Conservation (phyloP, 2,329 filamentous ascomycete species). For the Aureobasidium vineae region DNA sequence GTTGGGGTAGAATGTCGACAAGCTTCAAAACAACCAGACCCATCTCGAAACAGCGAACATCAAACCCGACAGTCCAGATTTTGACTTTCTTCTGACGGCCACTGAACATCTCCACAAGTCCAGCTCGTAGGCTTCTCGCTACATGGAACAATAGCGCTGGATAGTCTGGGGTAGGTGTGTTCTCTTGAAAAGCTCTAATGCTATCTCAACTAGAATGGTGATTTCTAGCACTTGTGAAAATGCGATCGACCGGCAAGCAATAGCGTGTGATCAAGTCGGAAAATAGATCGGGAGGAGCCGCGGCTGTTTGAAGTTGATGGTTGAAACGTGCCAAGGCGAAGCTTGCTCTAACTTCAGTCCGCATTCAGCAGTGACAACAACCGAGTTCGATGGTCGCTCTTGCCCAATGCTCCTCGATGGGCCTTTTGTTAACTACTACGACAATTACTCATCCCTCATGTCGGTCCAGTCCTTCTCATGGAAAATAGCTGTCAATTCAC, state of each 20-base stretch:
- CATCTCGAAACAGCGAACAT: slow-evolving; percentile 4
- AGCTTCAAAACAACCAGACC: slow-evolving; percentile 2
- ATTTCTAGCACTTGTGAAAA: background rate
- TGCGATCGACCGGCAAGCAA: slow-evolving; percentile 12
- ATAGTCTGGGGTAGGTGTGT: background rate
- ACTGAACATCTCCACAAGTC: background rate
- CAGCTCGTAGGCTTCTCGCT: background rate
- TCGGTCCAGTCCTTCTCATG: background rate
- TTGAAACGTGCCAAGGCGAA: slow-evolving; percentile 18
- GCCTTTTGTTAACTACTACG: background rate
- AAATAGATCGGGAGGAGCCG: slow-evolving; percentile 11
- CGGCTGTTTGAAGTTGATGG: slow-evolving; percentile 15
- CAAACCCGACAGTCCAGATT: background rate
- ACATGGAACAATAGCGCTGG: slow-evolving; percentile 14
- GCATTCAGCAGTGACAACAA: slow-evolving; percentile 2
- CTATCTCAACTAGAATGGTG: background rate
- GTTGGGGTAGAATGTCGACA: background rate
- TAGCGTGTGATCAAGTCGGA: background rate
- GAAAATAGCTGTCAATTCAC: background rate
- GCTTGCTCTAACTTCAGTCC: slow-evolving; percentile 14
- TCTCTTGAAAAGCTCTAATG: background rate
- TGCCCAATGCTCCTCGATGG: background rate
- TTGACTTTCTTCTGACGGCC: background rate
- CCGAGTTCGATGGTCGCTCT: background rate
- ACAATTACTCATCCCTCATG: background rate